Conservation (phyloP, 2,329 filamentous ascomycete genomes). For the Calonectria fujianensis region DNA sequence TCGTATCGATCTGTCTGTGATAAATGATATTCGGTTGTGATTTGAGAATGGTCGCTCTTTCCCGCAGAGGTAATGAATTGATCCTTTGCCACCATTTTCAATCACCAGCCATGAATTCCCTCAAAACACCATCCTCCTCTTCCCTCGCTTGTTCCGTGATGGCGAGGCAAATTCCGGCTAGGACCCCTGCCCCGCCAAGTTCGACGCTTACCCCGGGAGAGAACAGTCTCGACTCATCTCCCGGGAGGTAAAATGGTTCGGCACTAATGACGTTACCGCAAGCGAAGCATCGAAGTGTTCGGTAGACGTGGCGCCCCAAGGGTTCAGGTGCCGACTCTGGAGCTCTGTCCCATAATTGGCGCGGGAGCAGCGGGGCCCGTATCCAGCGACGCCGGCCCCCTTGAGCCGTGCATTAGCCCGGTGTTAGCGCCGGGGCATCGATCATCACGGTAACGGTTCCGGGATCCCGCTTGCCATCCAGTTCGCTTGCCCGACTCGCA, state of each 20-base stretch:
- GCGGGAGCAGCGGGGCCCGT: not conserved
- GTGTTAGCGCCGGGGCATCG: slow-evolving; percentile 8
- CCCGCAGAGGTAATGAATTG: not conserved
- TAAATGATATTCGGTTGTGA: not conserved
- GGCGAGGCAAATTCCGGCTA: not conserved
- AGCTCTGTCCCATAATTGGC: not conserved
- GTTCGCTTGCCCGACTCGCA: not conserved
- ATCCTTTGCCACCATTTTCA: not conserved
- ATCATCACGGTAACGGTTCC: slow-evolving; percentile 18
- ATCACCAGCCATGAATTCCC: not conserved
- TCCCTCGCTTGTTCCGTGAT: not conserved
- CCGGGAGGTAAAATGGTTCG: slow-evolving; percentile 2
- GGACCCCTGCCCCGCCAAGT: not conserved
- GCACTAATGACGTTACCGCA: slow-evolving; percentile 3
- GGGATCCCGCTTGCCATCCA: not conserved
- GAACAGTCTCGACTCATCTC: slow-evolving; percentile 3
- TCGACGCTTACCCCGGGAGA: slow-evolving; percentile 3
- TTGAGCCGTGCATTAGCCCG: slow-evolving; percentile 11
- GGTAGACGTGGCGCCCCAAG: not conserved
- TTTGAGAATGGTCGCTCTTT: not conserved
- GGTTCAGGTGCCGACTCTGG: not conserved
- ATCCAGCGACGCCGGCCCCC: slow-evolving; percentile 6
- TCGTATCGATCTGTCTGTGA: not conserved
- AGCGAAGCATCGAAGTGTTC: slow-evolving; percentile 12
- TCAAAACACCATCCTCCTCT: not conserved